Conservation (phyloP, 1,284 basidiomycete genomes). For the Vanrija sp. region DNA sequence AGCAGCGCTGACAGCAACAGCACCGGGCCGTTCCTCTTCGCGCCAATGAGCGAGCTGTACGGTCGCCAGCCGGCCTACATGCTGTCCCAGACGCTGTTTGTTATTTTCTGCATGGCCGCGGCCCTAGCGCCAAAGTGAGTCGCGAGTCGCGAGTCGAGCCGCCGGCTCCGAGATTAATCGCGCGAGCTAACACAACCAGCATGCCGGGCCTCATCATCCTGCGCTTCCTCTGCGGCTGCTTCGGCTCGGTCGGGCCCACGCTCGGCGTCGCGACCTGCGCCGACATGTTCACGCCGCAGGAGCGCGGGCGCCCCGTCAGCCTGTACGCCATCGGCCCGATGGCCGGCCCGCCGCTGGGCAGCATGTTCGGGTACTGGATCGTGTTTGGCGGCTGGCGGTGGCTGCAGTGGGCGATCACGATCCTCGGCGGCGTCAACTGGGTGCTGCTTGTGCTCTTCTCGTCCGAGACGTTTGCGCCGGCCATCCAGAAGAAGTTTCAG, state of each 20-base stretch:
- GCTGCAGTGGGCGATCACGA: conserved; percentile 40
- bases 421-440: conserved; percentile 34
- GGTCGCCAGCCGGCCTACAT: conserved; percentile 48
- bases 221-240: conserved; percentile 39
- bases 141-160: conserved; percentile 5
- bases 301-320: conserved; percentile 36
- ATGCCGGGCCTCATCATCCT: conserved; percentile 34
- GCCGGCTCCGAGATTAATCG: no score
- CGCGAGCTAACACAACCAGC: conserved; percentile 16
- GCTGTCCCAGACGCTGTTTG: conserved; percentile 27
- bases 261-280: conserved; percentile 44
- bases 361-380: conserved; percentile 40
- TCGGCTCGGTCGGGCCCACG: conserved; percentile 36
- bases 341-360: conserved; percentile 37
- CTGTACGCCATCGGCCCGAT: conserved; percentile 42
- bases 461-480: conserved; percentile 42
- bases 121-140: conserved; percentile 35
- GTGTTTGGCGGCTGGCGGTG: conserved; percentile 38
- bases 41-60: conserved; percentile 49
- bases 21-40: conserved; percentile 49
- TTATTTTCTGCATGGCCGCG: conserved; percentile 38
- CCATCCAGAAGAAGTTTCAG: conserved; percentile 27
- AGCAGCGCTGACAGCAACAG: conserved; percentile 6
- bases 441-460: conserved; percentile 27
- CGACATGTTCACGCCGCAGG: conserved; percentile 33